Percentiles rank a stretch among this genome's conserved stretches.
Conservation (phyloP, 208 protist species). For the Trichomonas vaginalis region DNA sequence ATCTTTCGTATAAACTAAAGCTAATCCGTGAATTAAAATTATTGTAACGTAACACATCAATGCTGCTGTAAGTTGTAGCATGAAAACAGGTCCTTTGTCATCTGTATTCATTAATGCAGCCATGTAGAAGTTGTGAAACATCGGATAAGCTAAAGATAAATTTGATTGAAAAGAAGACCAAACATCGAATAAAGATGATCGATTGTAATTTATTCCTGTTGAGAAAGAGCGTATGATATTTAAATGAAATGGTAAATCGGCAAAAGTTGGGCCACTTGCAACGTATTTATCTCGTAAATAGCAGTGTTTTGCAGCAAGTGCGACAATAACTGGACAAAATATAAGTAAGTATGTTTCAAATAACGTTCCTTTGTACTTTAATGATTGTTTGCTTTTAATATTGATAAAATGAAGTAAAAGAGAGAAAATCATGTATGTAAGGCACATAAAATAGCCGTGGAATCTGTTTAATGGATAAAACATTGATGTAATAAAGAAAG, state of each 20-base stretch:
- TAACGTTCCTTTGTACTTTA: neutral
- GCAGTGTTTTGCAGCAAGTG: neutral
- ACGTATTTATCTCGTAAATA: neutral
- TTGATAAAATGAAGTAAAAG: neutral
- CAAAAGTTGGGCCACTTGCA: neutral
- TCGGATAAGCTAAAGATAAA: neutral
- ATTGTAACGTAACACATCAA: neutral
- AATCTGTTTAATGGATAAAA: neutral
- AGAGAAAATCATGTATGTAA: neutral
- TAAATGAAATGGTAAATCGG: neutral
- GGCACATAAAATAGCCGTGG: neutral
- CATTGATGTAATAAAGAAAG: neutral
- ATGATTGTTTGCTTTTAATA: neutral
- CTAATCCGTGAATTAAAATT: neutral
- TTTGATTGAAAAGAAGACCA: neutral
- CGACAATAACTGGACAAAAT: neutral
- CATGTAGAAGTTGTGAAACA: neutral
- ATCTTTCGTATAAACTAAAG: neutral
- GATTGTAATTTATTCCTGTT: neutral
- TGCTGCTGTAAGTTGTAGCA: neutral
- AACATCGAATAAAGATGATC: neutral
- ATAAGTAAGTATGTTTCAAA: neutral
- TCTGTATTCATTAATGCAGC: neutral
- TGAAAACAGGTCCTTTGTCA: neutral
- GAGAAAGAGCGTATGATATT: neutral